Conservation (phyloP, 352 stramenopile species). For the Pythium pyrilobum region DNA sequence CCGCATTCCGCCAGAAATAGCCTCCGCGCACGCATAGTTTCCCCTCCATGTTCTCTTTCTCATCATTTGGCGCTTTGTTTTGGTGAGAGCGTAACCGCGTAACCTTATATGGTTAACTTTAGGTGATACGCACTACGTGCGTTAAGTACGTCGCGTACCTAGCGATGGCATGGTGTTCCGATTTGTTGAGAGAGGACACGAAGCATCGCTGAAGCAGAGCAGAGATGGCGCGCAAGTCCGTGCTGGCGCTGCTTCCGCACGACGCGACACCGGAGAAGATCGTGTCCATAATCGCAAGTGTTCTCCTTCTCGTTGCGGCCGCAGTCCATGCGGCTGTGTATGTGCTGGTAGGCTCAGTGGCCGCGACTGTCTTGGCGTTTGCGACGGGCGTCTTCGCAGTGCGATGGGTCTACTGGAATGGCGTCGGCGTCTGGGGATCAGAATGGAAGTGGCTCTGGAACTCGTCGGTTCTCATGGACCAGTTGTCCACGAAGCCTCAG, state of each 20-base stretch:
- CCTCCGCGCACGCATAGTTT: too few species aligned
- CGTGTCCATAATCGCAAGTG: neutral
- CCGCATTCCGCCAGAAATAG: too few species aligned
- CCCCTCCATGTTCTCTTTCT: too few species aligned
- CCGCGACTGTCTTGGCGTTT: slow-evolving; percentile 9
- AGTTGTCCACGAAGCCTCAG: slow-evolving; percentile 35
- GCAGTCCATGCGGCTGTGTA: slow-evolving; percentile 13
- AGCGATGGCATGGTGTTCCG: too few species aligned
- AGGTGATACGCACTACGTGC: too few species aligned
- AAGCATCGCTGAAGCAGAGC: neutral
- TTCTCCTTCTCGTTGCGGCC: slow-evolving; percentile 14
- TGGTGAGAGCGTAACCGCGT: too few species aligned
- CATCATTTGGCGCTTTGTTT: too few species aligned
- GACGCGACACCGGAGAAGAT: slow-evolving; percentile 33
- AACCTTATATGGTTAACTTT: too few species aligned
- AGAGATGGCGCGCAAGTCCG: neutral
- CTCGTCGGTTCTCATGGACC: slow-evolving; percentile 18
- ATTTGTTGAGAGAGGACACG: too few species aligned
- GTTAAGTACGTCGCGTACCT: too few species aligned
- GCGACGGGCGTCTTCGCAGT: slow-evolving; percentile 17
- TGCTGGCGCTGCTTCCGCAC: slow-evolving; percentile 31
- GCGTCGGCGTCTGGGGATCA: slow-evolving; percentile 53
- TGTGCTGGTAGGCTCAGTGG: slow-evolving; percentile 22
- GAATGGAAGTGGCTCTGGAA: slow-evolving; percentile 38
- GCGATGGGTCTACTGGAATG: slow-evolving; percentile 65